phyloP scores from a whole-genome alignment of 1,139 yeast genomes.

The Pichia norvegensis region DNA sequence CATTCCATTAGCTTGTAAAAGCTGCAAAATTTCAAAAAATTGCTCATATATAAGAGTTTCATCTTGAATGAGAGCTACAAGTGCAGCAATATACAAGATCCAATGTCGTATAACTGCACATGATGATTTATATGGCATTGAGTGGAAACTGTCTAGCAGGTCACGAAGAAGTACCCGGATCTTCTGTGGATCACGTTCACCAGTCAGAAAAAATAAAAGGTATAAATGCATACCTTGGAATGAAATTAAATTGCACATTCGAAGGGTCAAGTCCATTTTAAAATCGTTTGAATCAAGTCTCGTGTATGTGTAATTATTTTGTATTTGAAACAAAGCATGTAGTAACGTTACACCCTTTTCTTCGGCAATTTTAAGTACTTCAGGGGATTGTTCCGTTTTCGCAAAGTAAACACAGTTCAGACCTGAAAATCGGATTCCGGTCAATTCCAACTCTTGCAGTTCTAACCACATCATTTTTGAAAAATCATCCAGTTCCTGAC shows the following conservation, averaged over 20 bases:
- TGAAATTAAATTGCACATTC: constrained; percentile 11
- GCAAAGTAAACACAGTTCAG: constrained; percentile 10
- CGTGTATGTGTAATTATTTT: constrained; percentile 1
- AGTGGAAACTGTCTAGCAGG: constrained; percentile 12
- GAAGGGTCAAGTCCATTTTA: constrained; percentile 15
- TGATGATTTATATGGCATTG: constrained; percentile 16
- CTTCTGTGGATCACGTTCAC: constrained; percentile 2
- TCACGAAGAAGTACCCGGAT: constrained; percentile 5
- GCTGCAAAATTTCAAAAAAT: constrained; percentile 4
- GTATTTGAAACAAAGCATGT: background rate
- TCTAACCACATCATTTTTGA: constrained; percentile 4
- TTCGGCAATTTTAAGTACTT: constrained; percentile 2
- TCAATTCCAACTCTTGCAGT: constrained; percentile 1
- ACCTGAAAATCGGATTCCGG: constrained; percentile 14
- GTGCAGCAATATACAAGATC: constrained; percentile 11
- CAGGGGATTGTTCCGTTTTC: constrained; percentile 1
- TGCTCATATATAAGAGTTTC: constrained; percentile 9
- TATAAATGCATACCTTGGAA: constrained; percentile 11
- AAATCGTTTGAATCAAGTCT: constrained; percentile 12
- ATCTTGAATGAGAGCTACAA: constrained; percentile 7
- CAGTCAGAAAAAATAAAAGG: constrained; percentile 12
- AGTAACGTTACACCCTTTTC: constrained; percentile 8
- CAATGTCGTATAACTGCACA: constrained; percentile 13
- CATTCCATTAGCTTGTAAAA: constrained; percentile 13
- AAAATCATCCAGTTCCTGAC: constrained; percentile 4